These are phyloP conservation scores for Wickerhamomyces alni DNA, from an alignment of 805 yeast species.

Conservation along the genomic window DNA sequence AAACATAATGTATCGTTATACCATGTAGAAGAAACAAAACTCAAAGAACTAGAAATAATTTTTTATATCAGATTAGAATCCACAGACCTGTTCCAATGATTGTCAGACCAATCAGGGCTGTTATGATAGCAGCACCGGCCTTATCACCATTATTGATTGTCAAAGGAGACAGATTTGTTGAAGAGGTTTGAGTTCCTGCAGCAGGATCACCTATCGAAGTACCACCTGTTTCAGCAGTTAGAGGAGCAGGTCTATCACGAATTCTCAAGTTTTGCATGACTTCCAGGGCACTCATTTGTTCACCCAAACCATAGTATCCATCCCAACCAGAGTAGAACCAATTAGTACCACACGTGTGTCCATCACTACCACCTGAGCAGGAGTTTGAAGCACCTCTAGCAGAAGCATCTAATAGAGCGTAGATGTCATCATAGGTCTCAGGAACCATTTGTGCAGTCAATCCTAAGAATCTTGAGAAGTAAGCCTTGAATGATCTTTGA, in stretches of 20 bases:
- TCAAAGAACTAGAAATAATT: not conserved
- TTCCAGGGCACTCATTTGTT: slow-evolving; percentile 77
- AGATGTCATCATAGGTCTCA: slow-evolving; percentile 39
- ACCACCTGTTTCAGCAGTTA: slow-evolving; percentile 57
- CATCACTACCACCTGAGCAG: slow-evolving; percentile 77
- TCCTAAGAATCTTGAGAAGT: slow-evolving; percentile 59
- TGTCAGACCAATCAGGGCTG: slow-evolving; percentile 42
- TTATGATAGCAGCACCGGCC: slow-evolving; percentile 66
- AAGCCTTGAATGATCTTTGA: slow-evolving; percentile 72
- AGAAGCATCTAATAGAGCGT: slow-evolving; percentile 40
- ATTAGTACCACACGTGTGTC: slow-evolving; percentile 73
- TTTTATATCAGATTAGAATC: slow-evolving; percentile 28
- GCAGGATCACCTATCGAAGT: slow-evolving; percentile 55
- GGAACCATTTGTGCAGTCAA: slow-evolving; percentile 59
- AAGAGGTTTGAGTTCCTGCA: slow-evolving; percentile 48
- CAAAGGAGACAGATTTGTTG: slow-evolving; percentile 31
- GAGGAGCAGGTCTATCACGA: slow-evolving; percentile 43
- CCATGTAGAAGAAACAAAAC: not conserved
- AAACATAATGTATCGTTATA: too few relatives aligned
- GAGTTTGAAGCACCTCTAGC: slow-evolving; percentile 71
- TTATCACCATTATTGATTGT: slow-evolving; percentile 36
- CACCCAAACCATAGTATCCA: slow-evolving; percentile 70
- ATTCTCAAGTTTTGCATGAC: slow-evolving; percentile 34
- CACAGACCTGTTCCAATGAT: slow-evolving; percentile 34
- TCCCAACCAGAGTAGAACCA: slow-evolving; percentile 66